Base-by-base conservation (phyloP, 257 asterid genomes). In the Paulownia fortunei region DNA sequence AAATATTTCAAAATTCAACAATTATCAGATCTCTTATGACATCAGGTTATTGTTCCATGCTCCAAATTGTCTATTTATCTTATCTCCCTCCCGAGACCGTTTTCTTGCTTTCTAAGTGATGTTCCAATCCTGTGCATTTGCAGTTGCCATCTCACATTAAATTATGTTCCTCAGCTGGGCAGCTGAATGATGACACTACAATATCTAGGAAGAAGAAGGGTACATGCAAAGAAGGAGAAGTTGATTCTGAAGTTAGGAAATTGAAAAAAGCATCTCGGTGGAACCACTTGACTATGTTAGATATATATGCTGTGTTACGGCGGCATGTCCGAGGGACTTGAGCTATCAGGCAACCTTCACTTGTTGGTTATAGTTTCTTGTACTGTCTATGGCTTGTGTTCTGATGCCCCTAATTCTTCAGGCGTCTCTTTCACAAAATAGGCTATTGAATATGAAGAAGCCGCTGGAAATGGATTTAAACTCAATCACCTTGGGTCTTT, bases 221-320 rank as follows among this genome's bases (percentile, higher is more conserved):
- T 37, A 91, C 89, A 76, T 68, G 79, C 63, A 88, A 86, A 79
- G 94, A 86, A 85, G 95, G 90, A 23, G 91, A 89, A 79, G 66
- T 59, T 79, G 86, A 78, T 65, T 36, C 54, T 6, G 84, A 79
- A 26, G 74, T 30, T 74, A 85, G 74, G 34, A 83, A 69, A 42
- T 69, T 37, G 41, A 85, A 84, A 11, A 81, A 52, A 55, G 75
- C 37, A 41, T 68, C 89, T 76, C 72, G 70, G 51, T 79, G 58
- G 54, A 84, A 81, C 13, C 76, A 76, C 19, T 73, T 91, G 66
- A 79, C 83, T 36, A 88, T 95, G 51, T 81, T 91, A 21, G 95
- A 91, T 83, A 87, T 91, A 73, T 91, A 89, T 86, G 89, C 97
- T 66, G 97, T n/a, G 97, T 52, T 91, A 93, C 76, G 95, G 97